A percentile compares a stretch with the other conserved stretches of the same genome.
Evolutionary conservation across 116 monocot genomes (phyloP).

Genomic region (Phalaenopsis hybrid): DNA sequence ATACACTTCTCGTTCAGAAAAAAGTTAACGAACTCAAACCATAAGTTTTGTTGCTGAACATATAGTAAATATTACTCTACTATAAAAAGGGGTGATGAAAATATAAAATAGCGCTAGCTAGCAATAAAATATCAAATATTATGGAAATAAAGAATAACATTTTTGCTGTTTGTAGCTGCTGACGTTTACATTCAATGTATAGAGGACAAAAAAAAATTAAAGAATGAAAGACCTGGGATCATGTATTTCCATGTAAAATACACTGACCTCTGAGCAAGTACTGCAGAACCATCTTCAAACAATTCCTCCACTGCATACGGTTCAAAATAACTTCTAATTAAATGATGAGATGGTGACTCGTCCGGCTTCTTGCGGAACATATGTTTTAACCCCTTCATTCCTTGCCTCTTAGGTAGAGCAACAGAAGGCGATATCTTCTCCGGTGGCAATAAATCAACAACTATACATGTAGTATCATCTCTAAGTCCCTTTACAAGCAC

Average conservation of each 20-base stretch:
- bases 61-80: not conserved
- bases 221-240: not conserved
- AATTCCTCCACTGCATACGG: slow-evolving; percentile 81
- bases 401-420: slow-evolving; percentile 46
- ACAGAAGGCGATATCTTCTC: slow-evolving; percentile 49
- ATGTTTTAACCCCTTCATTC: slow-evolving; percentile 60
- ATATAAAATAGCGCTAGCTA: not conserved
- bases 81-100: not conserved
- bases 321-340: slow-evolving; percentile 42
- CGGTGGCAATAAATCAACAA: slow-evolving; percentile 77
- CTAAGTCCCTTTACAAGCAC: slow-evolving; percentile 64
- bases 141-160: not conserved
- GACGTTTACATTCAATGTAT: not conserved
- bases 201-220: not conserved
- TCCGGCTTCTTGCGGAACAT: slow-evolving; percentile 62
- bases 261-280: slow-evolving; percentile 62
- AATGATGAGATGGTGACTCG: slow-evolving; percentile 39
- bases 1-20: not conserved
- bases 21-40: not conserved
- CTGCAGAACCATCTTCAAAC: slow-evolving; percentile 84
- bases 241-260: not conserved
- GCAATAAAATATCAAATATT: not conserved
- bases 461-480: slow-evolving; percentile 98
- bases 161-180: not conserved
- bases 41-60: not conserved